Evolutionary conservation across 495 filamentous ascomycete genomes (phyloP).

Genomic region (Xylaria cubensis): DNA sequence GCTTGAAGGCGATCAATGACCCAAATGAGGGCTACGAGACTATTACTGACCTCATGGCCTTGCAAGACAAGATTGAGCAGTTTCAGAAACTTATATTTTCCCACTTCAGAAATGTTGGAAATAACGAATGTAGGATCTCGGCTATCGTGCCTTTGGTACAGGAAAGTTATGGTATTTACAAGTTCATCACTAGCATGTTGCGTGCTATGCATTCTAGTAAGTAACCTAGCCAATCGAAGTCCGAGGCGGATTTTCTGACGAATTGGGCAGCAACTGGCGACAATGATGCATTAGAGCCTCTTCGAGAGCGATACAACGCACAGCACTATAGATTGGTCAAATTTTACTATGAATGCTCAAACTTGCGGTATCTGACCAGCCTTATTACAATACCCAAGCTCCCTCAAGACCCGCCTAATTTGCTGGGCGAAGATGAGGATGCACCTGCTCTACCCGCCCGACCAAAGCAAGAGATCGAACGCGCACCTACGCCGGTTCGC

Average conservation of each 20-base stretch:
- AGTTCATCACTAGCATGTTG: slow-evolving; percentile 93
- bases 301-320: slow-evolving; percentile 86
- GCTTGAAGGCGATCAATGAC: slow-evolving; percentile 96
- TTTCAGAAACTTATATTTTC: slow-evolving; percentile 99
- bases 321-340: slow-evolving; percentile 95
- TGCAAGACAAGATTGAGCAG: slow-evolving; percentile 96
- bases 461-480: slow-evolving; percentile 73
- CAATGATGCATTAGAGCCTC: slow-evolving; percentile 89
- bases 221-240: slow-evolving; percentile 36
- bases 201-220: slow-evolving; percentile 95
- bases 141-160: slow-evolving; percentile 91
- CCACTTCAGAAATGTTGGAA: slow-evolving; percentile 85
- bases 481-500: slow-evolving; percentile 70
- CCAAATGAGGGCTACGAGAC: slow-evolving; percentile 99
- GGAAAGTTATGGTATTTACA: slow-evolving; percentile 98
- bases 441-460: slow-evolving; percentile 83
- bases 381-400: slow-evolving; percentile 96
- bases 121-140: slow-evolving; percentile 97
- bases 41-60: slow-evolving; percentile 91
- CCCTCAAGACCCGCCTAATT: slow-evolving; percentile 89
- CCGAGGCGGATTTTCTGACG: slow-evolving; percentile 37
- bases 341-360: slow-evolving; percentile 99
- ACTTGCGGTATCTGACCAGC: slow-evolving; percentile 92
- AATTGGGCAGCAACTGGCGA: slow-evolving; percentile 77
- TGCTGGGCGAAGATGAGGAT: slow-evolving; percentile 83